Evolutionary conservation across 164 flowering plant genomes (phyloP).

Genomic region (Dillenia suffruticosa): DNA sequence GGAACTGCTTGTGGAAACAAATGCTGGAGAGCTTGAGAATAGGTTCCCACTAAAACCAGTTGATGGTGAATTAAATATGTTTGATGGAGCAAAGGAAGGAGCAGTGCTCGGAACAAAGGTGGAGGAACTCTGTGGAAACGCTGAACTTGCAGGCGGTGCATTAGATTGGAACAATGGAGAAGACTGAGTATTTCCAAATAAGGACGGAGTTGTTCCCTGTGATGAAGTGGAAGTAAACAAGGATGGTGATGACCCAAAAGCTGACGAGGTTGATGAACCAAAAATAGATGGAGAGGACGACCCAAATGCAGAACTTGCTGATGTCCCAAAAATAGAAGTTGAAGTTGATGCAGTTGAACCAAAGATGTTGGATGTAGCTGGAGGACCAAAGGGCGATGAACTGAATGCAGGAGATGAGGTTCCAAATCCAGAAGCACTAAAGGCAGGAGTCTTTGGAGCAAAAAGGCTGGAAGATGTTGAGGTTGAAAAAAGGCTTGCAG

Average conservation of each 20-base stretch:
- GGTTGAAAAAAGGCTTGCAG: conserved; percentile 60
- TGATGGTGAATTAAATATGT: conserved; percentile 48
- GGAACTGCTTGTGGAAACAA: conserved; percentile 31
- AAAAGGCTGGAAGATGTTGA: conserved; percentile 59
- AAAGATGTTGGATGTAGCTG: conserved; percentile 51
- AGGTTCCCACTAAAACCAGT: conserved; percentile 52
- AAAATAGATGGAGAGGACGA: conserved; percentile 50
- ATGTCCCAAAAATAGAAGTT: conserved; percentile 46
- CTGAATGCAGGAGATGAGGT: conserved; percentile 49
- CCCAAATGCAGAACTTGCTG: conserved; percentile 54
- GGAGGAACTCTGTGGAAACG: conserved; percentile 50
- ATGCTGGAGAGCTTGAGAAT: conserved; percentile 57
- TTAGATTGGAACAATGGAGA: conserved; percentile 65
- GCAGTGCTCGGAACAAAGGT: conserved; percentile 55
- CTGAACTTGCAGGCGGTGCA: conserved; percentile 46
- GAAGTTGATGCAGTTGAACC: conserved; percentile 48
- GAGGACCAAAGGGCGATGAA: conserved; percentile 51
- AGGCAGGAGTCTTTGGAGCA: conserved; percentile 43
- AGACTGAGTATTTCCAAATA: conserved; percentile 73
- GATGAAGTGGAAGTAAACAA: conserved; percentile 55
- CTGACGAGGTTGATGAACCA: conserved; percentile 42
- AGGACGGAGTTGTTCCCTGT: conserved; percentile 47
- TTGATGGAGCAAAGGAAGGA: conserved; percentile 51
- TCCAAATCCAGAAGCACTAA: conserved; percentile 46
- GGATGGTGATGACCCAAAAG: conserved; percentile 52